Evolutionary conservation across 371 early-diverging fungal species (phyloP), one percentile per base, ranked within the genome.

Genomic region (Mortierella sp.): DNA sequence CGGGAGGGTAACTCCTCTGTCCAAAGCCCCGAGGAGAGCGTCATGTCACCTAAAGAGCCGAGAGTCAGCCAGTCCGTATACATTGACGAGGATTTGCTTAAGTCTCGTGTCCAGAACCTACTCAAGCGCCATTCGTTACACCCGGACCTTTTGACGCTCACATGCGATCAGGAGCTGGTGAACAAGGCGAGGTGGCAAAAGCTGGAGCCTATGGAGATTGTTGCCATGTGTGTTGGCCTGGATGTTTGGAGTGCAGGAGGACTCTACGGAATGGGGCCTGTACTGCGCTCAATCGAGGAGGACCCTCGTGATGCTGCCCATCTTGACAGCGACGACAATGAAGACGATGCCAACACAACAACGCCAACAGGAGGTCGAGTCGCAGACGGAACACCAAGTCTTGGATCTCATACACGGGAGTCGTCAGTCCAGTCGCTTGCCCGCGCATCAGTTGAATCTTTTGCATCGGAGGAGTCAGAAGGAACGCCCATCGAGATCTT

Each of bases 131-230:
- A 93, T 79, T 91, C 91, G 86, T 80, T 93, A 16, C 93, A 93
- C 75, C 93, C 94, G 4, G 92, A 88, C 74, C 76, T 93, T 19
- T 86, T 93, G 43, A 83, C 82, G 0, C 86, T 89, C 86, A 89
- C 91, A 61, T 79, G 87, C 11, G 88, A 90, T 46, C 87, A 89
- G n/a, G 94, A 93, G 75, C 69, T 92, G 11, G 86, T 86, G 2
- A 91, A 93, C 72, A 90, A 89, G 19, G 88, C 91, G 14, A 88
- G 93, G 13, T 93, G 92, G 92, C 91, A 91, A 88, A 93, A 93
- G 69, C 86, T 92, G 78, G 94, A 93, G 72, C 92, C 94, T 8
- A 91, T 92, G 44, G 94, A 92, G 80, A 90, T 93, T 69, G 91
- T 93, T 64, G 93, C 93, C 24, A 91, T 91, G 80, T 92, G 93